Evolutionary conservation across 2,329 filamentous ascomycete genomes (phyloP), one percentile per base, ranked within the genome.

Genomic region (Rhinocladiella similis): DNA sequence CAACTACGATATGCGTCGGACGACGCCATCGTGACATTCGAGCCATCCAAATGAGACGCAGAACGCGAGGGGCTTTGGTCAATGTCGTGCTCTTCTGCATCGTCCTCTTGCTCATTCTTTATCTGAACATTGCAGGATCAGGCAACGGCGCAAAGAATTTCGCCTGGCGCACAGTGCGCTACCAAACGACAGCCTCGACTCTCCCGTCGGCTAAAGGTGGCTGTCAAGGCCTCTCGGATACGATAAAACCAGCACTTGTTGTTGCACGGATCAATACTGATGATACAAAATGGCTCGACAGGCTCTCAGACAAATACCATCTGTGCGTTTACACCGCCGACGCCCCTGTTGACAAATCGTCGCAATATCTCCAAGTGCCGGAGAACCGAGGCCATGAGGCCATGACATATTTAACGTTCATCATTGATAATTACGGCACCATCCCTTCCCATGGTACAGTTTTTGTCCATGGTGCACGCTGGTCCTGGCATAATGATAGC

Each of bases 391-490:
- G 73, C 20, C 75, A 78, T 56, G 76, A 78, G 56, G 71, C 76
- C n/a, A 78, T 77, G 72, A 68, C 72, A 5, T 78, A 77, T 52
- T 63, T 78, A 1, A 78, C 76, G 1, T 79, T 76, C 57, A 56
- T 79, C 0, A 78, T 78, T 50, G 76, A 78, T 56, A 78, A 78
- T 54, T 77, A 78, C 56, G 68, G 65, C 2, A 18, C 68, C 3
- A 66, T 78, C 12, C 75, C 76, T 5, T 57, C 60, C 2, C 61
- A 70, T 0, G 73, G 74, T 0, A 70, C 68, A 0, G 73, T 77
- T 0, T 78, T 78, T 46, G 68, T 77, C 1, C 76, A 78, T 55
- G 75, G 74, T 1, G 72, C 69, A 1, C 70, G 75, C 9, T 75
- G 65, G 62, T 71, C 75, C 4, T 78, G 76, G 75, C 76, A 78